Conservation (phyloP, 2,329 filamentous ascomycete species). For the Fusarium pseudonygamai region DNA sequence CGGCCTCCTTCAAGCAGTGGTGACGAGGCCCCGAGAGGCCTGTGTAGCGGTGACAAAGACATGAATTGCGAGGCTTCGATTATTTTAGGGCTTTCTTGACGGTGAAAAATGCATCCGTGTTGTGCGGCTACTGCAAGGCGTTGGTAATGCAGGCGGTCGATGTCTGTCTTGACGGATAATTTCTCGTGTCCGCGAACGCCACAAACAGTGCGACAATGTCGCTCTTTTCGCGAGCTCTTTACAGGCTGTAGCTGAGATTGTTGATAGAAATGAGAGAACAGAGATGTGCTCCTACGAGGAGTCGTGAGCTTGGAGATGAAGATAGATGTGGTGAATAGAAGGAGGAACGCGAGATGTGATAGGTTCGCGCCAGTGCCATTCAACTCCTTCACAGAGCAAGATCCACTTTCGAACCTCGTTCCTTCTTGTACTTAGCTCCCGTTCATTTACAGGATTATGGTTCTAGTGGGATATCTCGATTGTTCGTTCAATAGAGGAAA, state of each 20-base stretch:
- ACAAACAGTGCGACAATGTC: neutral
- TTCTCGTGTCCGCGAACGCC: conserved; percentile 2
- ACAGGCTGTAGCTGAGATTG: neutral
- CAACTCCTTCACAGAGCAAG: neutral
- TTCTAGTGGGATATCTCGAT: neutral
- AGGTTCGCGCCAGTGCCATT: conserved; percentile 1
- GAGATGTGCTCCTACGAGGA: neutral
- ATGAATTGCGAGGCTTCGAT: conserved; percentile 23
- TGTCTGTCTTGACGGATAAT: neutral
- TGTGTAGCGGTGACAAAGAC: conserved; percentile 34
- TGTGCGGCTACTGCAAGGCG: conserved; percentile 4
- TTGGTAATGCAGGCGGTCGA: neutral
- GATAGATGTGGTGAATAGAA: conserved; percentile 9
- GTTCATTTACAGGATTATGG: neutral
- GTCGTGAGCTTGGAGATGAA: neutral
- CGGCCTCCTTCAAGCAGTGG: conserved; percentile 37
- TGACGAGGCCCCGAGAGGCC: conserved; percentile 38
- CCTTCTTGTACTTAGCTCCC: neutral
- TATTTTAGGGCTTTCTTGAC: neutral
- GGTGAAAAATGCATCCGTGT: conserved; percentile 2
- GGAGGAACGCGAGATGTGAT: conserved; percentile 2
- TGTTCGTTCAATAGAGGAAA: neutral
- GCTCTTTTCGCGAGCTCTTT: neutral
- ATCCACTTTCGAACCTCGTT: conserved; percentile 10
- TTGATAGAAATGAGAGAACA: neutral